These are phyloP conservation scores for Fusarium vanettenii DNA, from an alignment of 2,329 filamentous ascomycete genomes.

Conservation along the genomic window DNA sequence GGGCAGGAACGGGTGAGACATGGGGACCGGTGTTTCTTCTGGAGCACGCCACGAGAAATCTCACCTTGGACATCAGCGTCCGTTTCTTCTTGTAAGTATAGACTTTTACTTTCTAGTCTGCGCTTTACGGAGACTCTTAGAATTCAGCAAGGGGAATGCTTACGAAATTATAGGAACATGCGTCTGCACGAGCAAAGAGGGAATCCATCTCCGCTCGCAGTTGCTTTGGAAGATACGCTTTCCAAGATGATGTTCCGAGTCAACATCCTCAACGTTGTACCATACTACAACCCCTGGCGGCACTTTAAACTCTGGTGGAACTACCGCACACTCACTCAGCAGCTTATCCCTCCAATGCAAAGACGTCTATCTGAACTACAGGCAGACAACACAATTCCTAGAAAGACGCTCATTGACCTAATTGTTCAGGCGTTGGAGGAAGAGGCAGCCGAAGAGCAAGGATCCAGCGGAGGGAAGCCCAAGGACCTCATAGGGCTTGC, in stretches of 20 bases:
- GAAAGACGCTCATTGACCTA: slow-evolving; percentile 30
- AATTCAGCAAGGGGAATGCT: background rate
- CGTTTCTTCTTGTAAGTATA: slow-evolving; percentile 47
- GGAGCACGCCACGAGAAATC: slow-evolving; percentile 49
- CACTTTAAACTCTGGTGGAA: slow-evolving; percentile 31
- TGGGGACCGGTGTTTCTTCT: slow-evolving; percentile 44
- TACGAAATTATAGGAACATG: slow-evolving; percentile 6
- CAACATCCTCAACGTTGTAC: slow-evolving; percentile 14
- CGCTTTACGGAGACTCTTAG: background rate
- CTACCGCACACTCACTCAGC: slow-evolving; percentile 18
- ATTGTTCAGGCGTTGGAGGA: slow-evolving; percentile 20
- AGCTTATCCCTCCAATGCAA: slow-evolving; percentile 12
- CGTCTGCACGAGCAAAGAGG: slow-evolving; percentile 28
- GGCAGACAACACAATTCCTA: background rate
- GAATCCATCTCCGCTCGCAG: slow-evolving; percentile 2
- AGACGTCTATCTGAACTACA: slow-evolving; percentile 13
- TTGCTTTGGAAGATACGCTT: slow-evolving; percentile 24
- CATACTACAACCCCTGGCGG: slow-evolving; percentile 29
- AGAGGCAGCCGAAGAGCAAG: slow-evolving; percentile 9
- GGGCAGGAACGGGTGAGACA: slow-evolving; percentile 5
- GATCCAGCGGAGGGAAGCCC: background rate
- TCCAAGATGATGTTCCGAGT: slow-evolving; percentile 20
- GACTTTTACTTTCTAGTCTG: background rate
- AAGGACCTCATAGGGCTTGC: slow-evolving; percentile 28
- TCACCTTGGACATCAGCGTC: slow-evolving; percentile 55